phyloP scores from a whole-genome alignment of 805 yeast species.

The Teunomyces lycoperdinae region DNA sequence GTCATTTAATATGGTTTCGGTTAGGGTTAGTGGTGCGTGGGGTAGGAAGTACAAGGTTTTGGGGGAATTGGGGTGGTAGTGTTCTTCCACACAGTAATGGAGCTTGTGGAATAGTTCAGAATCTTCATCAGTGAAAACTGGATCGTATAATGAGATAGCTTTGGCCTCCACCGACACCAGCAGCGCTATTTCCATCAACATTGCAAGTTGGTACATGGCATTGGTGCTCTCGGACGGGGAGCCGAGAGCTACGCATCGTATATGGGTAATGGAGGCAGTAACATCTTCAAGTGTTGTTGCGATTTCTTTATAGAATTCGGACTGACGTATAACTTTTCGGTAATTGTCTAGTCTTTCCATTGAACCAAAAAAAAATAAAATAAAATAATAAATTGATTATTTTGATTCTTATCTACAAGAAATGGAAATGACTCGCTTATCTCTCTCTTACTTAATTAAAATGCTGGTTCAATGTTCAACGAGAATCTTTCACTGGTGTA shows the following conservation, averaged over 20 bases:
- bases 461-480: no score
- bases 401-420: no score
- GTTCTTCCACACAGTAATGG: constrained; percentile 15
- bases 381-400: not conserved
- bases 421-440: no score
- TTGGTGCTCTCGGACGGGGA: constrained; percentile 55
- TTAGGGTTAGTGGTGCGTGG: constrained; percentile 64
- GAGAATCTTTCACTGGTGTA: no score
- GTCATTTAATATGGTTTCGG: constrained; percentile 36
- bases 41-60: constrained; percentile 59
- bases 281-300: not conserved
- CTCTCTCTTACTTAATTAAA: no score
- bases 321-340: constrained; percentile 1
- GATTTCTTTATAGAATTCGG: not conserved
- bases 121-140: constrained; percentile 55
- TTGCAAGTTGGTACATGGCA: constrained; percentile 66
- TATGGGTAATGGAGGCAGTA: constrained; percentile 13
- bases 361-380: not conserved
- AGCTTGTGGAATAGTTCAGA: constrained; percentile 16
- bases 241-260: constrained; percentile 75
- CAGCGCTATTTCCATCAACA: constrained; percentile 42
- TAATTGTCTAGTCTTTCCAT: not conserved
- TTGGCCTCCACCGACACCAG: constrained; percentile 7
- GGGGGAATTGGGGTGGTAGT: constrained; percentile 8
- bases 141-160: constrained; percentile 58